Evolutionary conservation across 495 filamentous ascomycete genomes (phyloP), one percentile per base, ranked within the genome.

Genomic region (Penicillium odoratum): DNA sequence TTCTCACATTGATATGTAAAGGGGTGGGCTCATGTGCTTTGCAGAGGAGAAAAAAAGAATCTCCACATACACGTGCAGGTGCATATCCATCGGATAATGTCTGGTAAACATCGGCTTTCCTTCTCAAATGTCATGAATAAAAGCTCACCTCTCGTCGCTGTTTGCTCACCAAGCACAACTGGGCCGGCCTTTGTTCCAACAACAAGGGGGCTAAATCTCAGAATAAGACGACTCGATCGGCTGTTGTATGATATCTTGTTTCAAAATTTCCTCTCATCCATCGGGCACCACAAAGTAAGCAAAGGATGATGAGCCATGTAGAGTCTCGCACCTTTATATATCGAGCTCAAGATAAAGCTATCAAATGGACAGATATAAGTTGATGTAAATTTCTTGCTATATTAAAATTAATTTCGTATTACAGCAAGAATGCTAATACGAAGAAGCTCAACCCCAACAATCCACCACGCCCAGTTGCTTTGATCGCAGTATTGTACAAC

Each of bases 381-480:
- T 4, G 34, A 36, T 36, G 34, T 36, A 38, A 10, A 38, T 11
- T 38, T 38, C 34, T 38, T 38, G 8, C 11, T 38, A 0, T 15
- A 38, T 38, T 38, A 38, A 7, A 3, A 11, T 38, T 38, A 38
- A 0, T 15, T 49, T 13, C 36, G 18, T 25, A 6, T 54, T 59
- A 59, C n/a, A 59, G 30, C 34, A 59, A 34, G 18, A 42, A 44
- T 54, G 16, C 57, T 34, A 43, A 16, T 6, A 11, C 21, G 11
- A 59, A 44, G 26, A 59, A 43, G 43, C 50, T 47, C 36, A 54
- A 54, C 16, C 43, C 28, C 44, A 49, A 36, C 42, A 10, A 54
- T 33, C 3, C 51, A 26, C 44, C 30, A 28, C 30, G n/a, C 3
- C 33, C 44, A 34, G 8, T 26, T 25, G 13, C 16, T 44, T 53